Evolutionary conservation across 164 flowering plant species (phyloP), one percentile per base, ranked within the genome.

Genomic region (Cinnamomum chago): DNA sequence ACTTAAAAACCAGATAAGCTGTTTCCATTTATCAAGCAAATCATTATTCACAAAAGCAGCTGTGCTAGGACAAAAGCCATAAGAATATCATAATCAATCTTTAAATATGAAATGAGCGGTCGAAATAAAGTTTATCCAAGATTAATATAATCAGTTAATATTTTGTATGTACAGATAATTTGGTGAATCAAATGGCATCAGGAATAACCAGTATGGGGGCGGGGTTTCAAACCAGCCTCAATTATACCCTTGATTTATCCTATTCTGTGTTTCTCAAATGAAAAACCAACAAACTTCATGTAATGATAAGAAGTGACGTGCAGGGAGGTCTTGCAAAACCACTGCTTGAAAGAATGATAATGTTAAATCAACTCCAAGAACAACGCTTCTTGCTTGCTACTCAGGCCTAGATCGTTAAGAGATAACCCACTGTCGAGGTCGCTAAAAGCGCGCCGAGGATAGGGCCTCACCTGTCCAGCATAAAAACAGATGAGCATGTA

Each of bases 381-480:
- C 79, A 95, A 81, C 35, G 98, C 98, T 85, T 95, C 99, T 77
- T 93, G 99, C 73, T 90, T 95, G 89, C 92, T 88, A 70, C 90
- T 90, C 74, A 95, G 79, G 3, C 99, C 98, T n/a, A 92, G 85
- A 70, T 95, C 97, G 65, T 79, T 82, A 58, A 95, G 79, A 23
- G 90, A 86, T 68, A 82, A 64, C 40, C 33, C 73, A 58, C 88
- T 78, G 79, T 95, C 99, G 58, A 81, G 91, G 72, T 86, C 91
- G 50, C 89, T 75, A 82, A 91, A 90, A 65, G 95, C 93, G 2
- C 90, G 90, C 58, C 97, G 86, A 50, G 98, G 98, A 73, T 87
- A 95, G 65, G 97, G 99, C 81, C 95, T 88, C 82, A 95, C 97
- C 99, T 93, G 93, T 76, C 23, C 50, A 76, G 71, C 18, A 69